These are phyloP conservation scores for Maudiozyma humilis DNA, from an alignment of 1,139 yeast species.

Conservation along the genomic window DNA sequence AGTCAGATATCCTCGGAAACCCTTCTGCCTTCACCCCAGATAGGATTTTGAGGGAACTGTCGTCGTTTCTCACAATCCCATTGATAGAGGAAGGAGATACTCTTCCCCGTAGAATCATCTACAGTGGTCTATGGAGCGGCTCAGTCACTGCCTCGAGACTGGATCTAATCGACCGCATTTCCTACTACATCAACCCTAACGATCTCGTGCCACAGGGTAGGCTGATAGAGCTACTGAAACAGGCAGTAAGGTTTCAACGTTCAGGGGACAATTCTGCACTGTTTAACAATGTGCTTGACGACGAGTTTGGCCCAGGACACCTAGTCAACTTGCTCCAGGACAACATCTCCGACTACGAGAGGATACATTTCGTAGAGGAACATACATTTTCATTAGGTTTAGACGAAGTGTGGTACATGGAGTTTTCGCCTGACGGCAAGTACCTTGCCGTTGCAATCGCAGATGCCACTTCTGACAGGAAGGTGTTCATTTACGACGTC, in stretches of 20 bases:
- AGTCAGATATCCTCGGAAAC: slow-evolving; percentile 20
- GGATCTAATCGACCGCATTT: slow-evolving; percentile 37
- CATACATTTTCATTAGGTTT: slow-evolving; percentile 45
- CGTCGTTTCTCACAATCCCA: slow-evolving; percentile 26
- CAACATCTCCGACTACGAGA: slow-evolving; percentile 19
- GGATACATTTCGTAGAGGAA: slow-evolving; percentile 24
- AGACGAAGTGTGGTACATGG: slow-evolving; percentile 79
- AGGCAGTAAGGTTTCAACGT: slow-evolving; percentile 44
- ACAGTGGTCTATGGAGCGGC: slow-evolving; percentile 32
- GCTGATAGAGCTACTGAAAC: slow-evolving; percentile 41
- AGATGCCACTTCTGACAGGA: slow-evolving; percentile 40
- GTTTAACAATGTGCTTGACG: slow-evolving; percentile 12
- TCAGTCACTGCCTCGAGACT: slow-evolving; percentile 35
- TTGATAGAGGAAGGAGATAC: neutral
- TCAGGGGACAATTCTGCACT: slow-evolving; percentile 35
- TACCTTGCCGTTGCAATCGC: slow-evolving; percentile 70
- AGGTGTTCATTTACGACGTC: slow-evolving; percentile 61
- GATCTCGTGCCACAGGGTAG: slow-evolving; percentile 48
- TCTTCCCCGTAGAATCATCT: too few species aligned
- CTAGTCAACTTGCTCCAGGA: slow-evolving; percentile 23
- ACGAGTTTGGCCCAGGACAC: slow-evolving; percentile 3
- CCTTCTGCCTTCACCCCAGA: slow-evolving; percentile 24
- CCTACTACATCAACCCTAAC: slow-evolving; percentile 42
- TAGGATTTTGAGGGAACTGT: slow-evolving; percentile 21
- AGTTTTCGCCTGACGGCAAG: slow-evolving; percentile 70